Conservation (phyloP, 2,329 filamentous ascomycete species). For the Aspergillus awamori region DNA sequence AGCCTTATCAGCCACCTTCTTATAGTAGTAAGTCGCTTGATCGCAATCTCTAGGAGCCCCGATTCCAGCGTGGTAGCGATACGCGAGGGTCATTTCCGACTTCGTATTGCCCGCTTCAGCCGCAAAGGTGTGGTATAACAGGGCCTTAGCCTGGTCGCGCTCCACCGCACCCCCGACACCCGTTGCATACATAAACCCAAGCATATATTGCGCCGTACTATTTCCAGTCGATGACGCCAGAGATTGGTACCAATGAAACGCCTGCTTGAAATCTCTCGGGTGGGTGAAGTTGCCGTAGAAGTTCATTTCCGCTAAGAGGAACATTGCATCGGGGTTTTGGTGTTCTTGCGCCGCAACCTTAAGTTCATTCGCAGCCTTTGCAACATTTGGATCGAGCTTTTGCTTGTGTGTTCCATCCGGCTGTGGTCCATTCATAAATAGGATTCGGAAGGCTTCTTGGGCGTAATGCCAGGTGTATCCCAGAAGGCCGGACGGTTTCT, state of each 20-base stretch:
- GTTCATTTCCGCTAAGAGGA: constrained; percentile 88
- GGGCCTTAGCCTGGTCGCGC: constrained; percentile 84
- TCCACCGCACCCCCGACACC: constrained; percentile 81
- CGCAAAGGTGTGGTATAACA: constrained; percentile 93
- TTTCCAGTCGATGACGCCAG: constrained; percentile 80
- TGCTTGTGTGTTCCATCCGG: constrained; percentile 44
- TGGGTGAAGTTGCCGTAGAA: constrained; percentile 94
- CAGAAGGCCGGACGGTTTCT: constrained; percentile 61
- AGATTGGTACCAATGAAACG: constrained; percentile 79
- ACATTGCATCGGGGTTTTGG: constrained; percentile 75
- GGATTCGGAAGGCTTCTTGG: constrained; percentile 62
- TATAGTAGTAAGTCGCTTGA: constrained; percentile 83
- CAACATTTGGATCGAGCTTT: constrained; percentile 48
- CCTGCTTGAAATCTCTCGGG: constrained; percentile 75
- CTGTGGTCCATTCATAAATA: constrained; percentile 66
- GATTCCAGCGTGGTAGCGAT: constrained; percentile 82
- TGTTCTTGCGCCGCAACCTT: constrained; percentile 59
- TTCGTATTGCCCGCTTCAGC: constrained; percentile 79
- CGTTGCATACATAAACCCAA: constrained; percentile 93
- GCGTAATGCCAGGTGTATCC: constrained; percentile 63
- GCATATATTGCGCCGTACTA: constrained; percentile 90
- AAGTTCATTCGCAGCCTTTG: constrained; percentile 61
- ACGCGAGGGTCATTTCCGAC: constrained; percentile 92
- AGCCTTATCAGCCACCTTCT: constrained; percentile 88
- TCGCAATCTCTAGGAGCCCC: constrained; percentile 86